Percentiles rank a stretch among this genome's conserved stretches.
Evolutionary conservation across 805 yeast species (phyloP).

Genomic region (Blastobotrys americana): DNA sequence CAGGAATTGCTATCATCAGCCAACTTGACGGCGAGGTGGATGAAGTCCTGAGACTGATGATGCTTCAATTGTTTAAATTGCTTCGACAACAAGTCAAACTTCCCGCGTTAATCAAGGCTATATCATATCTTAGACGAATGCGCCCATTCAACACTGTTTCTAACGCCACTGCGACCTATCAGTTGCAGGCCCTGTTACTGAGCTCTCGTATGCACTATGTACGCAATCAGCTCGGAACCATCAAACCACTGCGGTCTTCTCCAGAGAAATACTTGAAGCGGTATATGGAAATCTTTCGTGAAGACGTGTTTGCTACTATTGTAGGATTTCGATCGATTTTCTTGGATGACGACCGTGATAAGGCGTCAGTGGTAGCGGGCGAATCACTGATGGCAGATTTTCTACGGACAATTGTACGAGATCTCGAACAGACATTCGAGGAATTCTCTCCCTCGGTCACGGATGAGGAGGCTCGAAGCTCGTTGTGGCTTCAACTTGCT

Average conservation of each 20-base stretch:
- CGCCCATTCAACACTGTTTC: slow-evolving; percentile 27
- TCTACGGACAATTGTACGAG: slow-evolving; percentile 21
- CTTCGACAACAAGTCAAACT: slow-evolving; percentile 72
- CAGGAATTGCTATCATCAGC: slow-evolving; percentile 46
- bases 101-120: slow-evolving; percentile 67
- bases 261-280: slow-evolving; percentile 64
- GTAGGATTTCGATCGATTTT: slow-evolving; percentile 61
- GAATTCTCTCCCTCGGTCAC: slow-evolving; percentile 25
- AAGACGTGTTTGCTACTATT: slow-evolving; percentile 67
- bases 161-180: slow-evolving; percentile 21
- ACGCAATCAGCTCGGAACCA: slow-evolving; percentile 48
- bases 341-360: slow-evolving; percentile 30
- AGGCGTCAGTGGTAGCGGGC: slow-evolving; percentile 12
- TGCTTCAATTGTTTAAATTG: slow-evolving; percentile 57
- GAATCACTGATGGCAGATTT: slow-evolving; percentile 25
- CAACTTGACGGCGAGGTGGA: slow-evolving; percentile 49
- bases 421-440: slow-evolving; percentile 20
- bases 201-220: slow-evolving; percentile 66
- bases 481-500: slow-evolving; percentile 71
- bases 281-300: slow-evolving; percentile 77
- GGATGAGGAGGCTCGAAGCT: slow-evolving; percentile 37
- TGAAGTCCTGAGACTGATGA: slow-evolving; percentile 50
- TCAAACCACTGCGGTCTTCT: slow-evolving; percentile 50
- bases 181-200: slow-evolving; percentile 51
- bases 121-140: slow-evolving; percentile 66